phyloP scores from a whole-genome alignment of 495 filamentous ascomycete genomes.

The Trichoderma reesei region DNA sequence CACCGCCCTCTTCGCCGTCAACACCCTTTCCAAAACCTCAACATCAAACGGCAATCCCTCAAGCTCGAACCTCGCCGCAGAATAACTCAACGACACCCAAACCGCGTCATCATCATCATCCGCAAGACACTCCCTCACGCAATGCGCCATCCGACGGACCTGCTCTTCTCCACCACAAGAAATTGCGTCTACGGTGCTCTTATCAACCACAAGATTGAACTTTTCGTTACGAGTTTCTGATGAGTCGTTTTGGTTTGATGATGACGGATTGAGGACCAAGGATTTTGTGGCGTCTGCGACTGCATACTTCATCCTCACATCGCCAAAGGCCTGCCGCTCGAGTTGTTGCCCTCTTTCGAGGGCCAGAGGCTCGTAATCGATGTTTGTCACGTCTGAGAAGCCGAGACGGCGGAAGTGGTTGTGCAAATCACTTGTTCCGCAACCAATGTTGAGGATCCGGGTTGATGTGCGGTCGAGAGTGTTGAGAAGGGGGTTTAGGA shows the following conservation, averaged over 20 bases:
- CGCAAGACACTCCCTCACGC: constrained; percentile 18
- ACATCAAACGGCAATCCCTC: constrained; percentile 25
- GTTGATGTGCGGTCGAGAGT: constrained; percentile 1
- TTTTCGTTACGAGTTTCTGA: neutral
- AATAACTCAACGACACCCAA: constrained; percentile 36
- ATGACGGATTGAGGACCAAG: constrained; percentile 10
- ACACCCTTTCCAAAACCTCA: constrained; percentile 24
- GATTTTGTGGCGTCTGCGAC: constrained; percentile 25
- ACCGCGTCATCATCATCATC: constrained; percentile 18
- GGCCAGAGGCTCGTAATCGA: constrained; percentile 34
- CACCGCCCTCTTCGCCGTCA: constrained; percentile 21
- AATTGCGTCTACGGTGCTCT: constrained; percentile 33
- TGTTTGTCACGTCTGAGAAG: constrained; percentile 28
- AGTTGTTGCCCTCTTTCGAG: constrained; percentile 24
- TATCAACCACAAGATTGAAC: constrained; percentile 31
- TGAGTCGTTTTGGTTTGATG: no score
- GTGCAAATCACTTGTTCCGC: constrained; percentile 35
- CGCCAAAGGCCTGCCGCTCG: constrained; percentile 25
- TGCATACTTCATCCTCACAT: constrained; percentile 25
- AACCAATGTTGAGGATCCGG: constrained; percentile 30
- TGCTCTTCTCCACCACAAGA: constrained; percentile 25
- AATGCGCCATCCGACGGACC: constrained; percentile 21
- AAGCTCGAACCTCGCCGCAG: constrained; percentile 23
- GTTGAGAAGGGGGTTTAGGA: constrained; percentile 23
- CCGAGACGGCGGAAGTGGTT: constrained; percentile 22